phyloP scores from a whole-genome alignment of 306 rosid species.

The Medicago ruthenica region DNA sequence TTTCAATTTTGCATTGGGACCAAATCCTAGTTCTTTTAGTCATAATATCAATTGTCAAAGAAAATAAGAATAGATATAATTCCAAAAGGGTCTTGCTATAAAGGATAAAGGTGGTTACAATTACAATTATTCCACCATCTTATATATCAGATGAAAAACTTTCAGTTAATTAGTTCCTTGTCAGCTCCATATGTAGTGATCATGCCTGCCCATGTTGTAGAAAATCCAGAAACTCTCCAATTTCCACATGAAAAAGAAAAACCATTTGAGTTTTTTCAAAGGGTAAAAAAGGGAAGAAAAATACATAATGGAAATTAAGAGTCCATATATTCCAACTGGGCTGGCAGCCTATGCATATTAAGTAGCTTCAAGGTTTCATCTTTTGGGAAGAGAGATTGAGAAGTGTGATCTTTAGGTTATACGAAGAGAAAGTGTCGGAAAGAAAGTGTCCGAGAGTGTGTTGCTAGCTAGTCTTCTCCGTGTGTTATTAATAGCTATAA shows the following conservation, averaged over 20 bases:
- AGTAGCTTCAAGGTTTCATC: constrained; percentile 30
- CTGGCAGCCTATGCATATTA: constrained; percentile 21
- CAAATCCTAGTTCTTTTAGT: constrained; percentile 38
- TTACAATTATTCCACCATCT: constrained; percentile 49
- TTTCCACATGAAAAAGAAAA: constrained; percentile 55
- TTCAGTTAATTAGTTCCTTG: constrained; percentile 35
- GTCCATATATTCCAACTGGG: constrained; percentile 47
- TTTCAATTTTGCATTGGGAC: constrained; percentile 5
- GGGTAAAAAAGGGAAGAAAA: constrained; percentile 52
- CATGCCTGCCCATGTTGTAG: constrained; percentile 42
- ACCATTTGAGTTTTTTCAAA: constrained; percentile 47
- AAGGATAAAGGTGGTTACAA: not conserved
- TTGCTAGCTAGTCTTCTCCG: constrained; percentile 15
- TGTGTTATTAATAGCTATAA: constrained; percentile 8
- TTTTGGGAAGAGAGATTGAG: constrained; percentile 13
- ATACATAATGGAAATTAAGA: constrained; percentile 33
- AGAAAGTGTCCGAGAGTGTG: not conserved
- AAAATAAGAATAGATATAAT: constrained; percentile 28
- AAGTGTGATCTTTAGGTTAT: constrained; percentile 25
- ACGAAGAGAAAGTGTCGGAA: no score
- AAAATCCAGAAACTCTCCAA: constrained; percentile 54
- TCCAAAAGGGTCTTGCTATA: constrained; percentile 29
- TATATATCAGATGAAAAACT: constrained; percentile 33
- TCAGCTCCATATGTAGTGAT: constrained; percentile 36
- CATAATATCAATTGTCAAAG: constrained; percentile 45